Evolutionary conservation across 1,284 basidiomycete species (phyloP).

Genomic region (Austropuccinia psidii): DNA sequence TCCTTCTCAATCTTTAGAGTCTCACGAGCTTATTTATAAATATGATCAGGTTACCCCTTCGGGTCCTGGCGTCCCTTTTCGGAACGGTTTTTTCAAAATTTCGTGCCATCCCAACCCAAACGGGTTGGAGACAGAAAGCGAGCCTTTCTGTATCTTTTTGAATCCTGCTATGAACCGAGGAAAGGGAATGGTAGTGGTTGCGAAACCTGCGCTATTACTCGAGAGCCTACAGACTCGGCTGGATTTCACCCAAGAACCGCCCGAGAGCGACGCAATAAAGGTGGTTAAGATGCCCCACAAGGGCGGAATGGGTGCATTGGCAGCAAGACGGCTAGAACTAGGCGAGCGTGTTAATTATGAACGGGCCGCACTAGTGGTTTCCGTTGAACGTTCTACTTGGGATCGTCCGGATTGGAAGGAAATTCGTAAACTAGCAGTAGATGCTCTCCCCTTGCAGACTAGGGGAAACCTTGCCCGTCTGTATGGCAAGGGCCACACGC

Average conservation of each 20-base stretch:
- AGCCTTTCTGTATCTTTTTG: conserved; percentile 13
- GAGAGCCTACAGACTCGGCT: conserved; percentile 1
- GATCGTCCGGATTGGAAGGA: not conserved
- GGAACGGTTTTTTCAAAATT: conserved; percentile 12
- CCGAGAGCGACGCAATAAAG: not conserved
- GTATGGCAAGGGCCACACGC: not conserved
- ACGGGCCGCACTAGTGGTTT: conserved; percentile 3
- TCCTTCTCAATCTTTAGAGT: too few relatives aligned
- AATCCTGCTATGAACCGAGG: conserved; percentile 19
- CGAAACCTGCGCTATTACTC: not conserved
- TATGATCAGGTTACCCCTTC: not conserved
- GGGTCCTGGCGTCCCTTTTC: not conserved
- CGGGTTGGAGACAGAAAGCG: not conserved
- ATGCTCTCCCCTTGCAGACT: conserved; percentile 12
- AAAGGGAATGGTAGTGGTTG: not conserved
- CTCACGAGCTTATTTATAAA: conserved; percentile 9
- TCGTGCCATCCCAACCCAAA: not conserved
- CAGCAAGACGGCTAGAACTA: not conserved
- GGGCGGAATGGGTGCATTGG: conserved; percentile 18
- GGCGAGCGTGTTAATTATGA: conserved; percentile 12
- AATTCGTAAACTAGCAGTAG: conserved; percentile 15
- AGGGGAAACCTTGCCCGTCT: not conserved
- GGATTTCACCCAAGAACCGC: not conserved
- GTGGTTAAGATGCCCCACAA: conserved; percentile 27
- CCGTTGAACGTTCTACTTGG: not conserved